Conservation (phyloP, 768 basidiomycete genomes). For the Lepiota venenata region DNA sequence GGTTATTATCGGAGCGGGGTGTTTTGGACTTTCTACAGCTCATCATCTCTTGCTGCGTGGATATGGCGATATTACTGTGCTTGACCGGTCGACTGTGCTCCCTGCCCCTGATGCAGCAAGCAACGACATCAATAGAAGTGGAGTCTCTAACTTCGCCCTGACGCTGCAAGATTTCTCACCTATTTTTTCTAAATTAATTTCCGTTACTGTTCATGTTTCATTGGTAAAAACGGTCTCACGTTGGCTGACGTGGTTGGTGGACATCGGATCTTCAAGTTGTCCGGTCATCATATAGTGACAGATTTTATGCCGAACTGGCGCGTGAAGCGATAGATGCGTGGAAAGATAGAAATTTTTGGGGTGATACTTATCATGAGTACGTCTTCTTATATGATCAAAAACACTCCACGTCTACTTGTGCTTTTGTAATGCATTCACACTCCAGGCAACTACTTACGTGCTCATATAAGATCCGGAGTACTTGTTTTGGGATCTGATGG, state of each 20-base stretch:
- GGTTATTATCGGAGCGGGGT: slow-evolving; percentile 77
- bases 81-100: slow-evolving; percentile 65
- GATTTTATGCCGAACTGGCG: slow-evolving; percentile 66
- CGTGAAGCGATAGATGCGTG: slow-evolving; percentile 75
- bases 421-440: neutral
- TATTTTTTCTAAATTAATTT: neutral
- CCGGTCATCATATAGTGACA: slow-evolving; percentile 68
- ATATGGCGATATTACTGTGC: slow-evolving; percentile 65
- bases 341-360: slow-evolving; percentile 65
- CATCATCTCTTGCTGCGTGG: slow-evolving; percentile 70
- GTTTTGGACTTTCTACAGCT: slow-evolving; percentile 87
- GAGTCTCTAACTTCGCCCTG: neutral
- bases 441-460: slow-evolving; percentile 6
- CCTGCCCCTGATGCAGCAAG: slow-evolving; percentile 84
- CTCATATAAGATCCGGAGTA: slow-evolving; percentile 58
- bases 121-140: slow-evolving; percentile 51
- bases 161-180: neutral
- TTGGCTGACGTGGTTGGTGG: no score
- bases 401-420: neutral
- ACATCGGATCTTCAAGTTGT: slow-evolving; percentile 48
- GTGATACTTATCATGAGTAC: slow-evolving; percentile 81
- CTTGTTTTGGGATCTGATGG: slow-evolving; percentile 46
- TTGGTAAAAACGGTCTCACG: no score
- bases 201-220: neutral
- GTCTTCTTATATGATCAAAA: slow-evolving; percentile 26